Percentiles rank a stretch among this genome's conserved stretches.
These are phyloP conservation scores for Pythium myriotylum DNA, from an alignment of 352 stramenopile species.

Conservation along the genomic window DNA sequence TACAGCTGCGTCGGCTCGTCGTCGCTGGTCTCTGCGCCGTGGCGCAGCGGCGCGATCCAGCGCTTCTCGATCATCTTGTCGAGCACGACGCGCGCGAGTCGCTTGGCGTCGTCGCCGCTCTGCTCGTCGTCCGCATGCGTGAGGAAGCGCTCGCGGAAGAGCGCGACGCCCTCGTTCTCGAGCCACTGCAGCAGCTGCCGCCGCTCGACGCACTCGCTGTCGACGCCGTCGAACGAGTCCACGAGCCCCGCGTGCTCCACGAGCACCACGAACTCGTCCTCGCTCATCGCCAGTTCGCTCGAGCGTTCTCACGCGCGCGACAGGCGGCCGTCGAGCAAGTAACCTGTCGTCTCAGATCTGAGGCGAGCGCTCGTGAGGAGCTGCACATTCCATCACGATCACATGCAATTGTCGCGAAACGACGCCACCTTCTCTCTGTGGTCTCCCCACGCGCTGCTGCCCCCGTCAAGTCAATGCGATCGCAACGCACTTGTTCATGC, in stretches of 20 bases:
- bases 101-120: slow-evolving; percentile 9
- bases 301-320: background rate
- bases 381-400: too few relatives aligned
- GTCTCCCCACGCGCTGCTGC: too few relatives aligned
- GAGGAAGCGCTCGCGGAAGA: slow-evolving; percentile 48
- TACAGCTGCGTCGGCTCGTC: slow-evolving; percentile 43
- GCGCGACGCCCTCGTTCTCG: slow-evolving; percentile 64
- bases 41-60: slow-evolving; percentile 58
- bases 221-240: slow-evolving; percentile 67
- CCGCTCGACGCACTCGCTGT: slow-evolving; percentile 73
- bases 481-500: too few relatives aligned
- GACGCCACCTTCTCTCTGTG: too few relatives aligned
- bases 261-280: slow-evolving; percentile 87
- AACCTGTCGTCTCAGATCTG: background rate
- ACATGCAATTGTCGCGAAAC: too few relatives aligned
- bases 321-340: too few relatives aligned
- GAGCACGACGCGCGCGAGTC: slow-evolving; percentile 49
- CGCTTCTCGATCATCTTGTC: slow-evolving; percentile 55
- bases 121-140: slow-evolving; percentile 8
- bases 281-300: slow-evolving; percentile 49
- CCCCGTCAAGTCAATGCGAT: too few relatives aligned
- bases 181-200: slow-evolving; percentile 71
- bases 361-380: background rate
- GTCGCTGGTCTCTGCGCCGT: slow-evolving; percentile 34
- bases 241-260: slow-evolving; percentile 79